These are phyloP conservation scores for Macrolepiota albuminosa DNA, from an alignment of 768 basidiomycete genomes.

Conservation along the genomic window DNA sequence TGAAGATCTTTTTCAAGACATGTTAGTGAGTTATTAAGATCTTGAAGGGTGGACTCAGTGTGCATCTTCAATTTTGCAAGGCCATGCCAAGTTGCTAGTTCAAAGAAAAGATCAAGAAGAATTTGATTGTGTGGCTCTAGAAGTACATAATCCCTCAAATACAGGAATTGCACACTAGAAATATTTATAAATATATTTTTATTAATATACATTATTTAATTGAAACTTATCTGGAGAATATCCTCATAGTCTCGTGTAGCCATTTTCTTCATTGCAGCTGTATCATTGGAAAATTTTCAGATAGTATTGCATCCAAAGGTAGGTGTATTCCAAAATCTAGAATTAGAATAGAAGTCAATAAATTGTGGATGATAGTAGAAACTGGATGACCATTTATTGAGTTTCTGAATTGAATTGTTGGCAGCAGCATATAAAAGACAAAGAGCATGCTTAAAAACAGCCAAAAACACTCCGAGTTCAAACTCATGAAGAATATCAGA, in stretches of 20 bases:
- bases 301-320: conserved; percentile 19
- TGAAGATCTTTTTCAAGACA: conserved; percentile 9
- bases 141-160: conserved; percentile 10
- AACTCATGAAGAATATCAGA: conserved; percentile 23
- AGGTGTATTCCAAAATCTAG: conserved; percentile 5
- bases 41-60: conserved; percentile 7
- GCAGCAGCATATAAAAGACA: background rate
- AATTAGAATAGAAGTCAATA: no score
- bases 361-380: no score
- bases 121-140: conserved; percentile 13
- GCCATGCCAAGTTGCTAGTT: conserved; percentile 13
- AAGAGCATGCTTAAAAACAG: no score
- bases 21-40: conserved; percentile 4
- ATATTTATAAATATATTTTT: no score
- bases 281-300: conserved; percentile 17
- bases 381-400: conserved; percentile 16
- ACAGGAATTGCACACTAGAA: conserved; percentile 9
- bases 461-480: conserved; percentile 17
- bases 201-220: no score
- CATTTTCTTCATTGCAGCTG: conserved; percentile 19
- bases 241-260: conserved; percentile 8
- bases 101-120: conserved; percentile 19
- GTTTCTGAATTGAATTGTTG: conserved; percentile 4
- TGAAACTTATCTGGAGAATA: conserved; percentile 21
- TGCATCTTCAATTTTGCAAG: conserved; percentile 22